These are phyloP conservation scores for Pycnococcus provasolii DNA, from an alignment of 139 green algal genomes.

Conservation along the genomic window DNA sequence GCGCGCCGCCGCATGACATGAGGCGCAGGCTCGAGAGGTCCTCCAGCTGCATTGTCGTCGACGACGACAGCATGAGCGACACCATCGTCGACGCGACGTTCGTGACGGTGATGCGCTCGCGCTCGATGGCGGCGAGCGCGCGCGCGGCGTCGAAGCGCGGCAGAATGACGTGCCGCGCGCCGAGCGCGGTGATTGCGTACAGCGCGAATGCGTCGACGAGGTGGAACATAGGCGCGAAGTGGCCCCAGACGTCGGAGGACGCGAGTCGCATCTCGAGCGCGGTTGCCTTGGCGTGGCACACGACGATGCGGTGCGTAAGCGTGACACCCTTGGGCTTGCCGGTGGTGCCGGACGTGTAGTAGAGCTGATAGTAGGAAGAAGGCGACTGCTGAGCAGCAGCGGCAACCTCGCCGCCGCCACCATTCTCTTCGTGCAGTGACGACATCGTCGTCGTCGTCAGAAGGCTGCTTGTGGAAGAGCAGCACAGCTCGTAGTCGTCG, in stretches of 20 bases:
- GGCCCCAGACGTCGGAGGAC: slow-evolving; percentile 62
- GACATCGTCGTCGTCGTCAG: not conserved
- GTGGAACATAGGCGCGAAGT: slow-evolving; percentile 86
- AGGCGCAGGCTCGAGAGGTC: slow-evolving; percentile 65
- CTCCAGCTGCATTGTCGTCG: slow-evolving; percentile 35
- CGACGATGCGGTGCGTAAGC: slow-evolving; percentile 61
- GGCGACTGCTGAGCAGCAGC: not conserved
- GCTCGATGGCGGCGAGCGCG: slow-evolving; percentile 57
- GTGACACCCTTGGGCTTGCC: slow-evolving; percentile 69
- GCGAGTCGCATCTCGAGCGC: slow-evolving; percentile 65
- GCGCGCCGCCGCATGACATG: slow-evolving; percentile 67
- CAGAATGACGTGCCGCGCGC: slow-evolving; percentile 63
- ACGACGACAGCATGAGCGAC: slow-evolving; percentile 64
- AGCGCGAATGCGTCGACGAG: slow-evolving; percentile 86
- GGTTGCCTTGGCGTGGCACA: slow-evolving; percentile 58
- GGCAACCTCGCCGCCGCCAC: not conserved
- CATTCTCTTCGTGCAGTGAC: not conserved
- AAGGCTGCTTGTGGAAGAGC: slow-evolving; percentile 27
- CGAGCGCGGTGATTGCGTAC: slow-evolving; percentile 70
- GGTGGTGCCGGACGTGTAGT: slow-evolving; percentile 60
- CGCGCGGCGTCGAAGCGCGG: slow-evolving; percentile 49
- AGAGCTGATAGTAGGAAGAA: slow-evolving; percentile 12
- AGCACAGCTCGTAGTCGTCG: slow-evolving; percentile 33
- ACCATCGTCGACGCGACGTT: slow-evolving; percentile 81
- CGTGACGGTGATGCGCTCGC: slow-evolving; percentile 56